These are phyloP conservation scores for Coriaria nepalensis DNA, from an alignment of 306 rosid genomes.

Conservation along the genomic window DNA sequence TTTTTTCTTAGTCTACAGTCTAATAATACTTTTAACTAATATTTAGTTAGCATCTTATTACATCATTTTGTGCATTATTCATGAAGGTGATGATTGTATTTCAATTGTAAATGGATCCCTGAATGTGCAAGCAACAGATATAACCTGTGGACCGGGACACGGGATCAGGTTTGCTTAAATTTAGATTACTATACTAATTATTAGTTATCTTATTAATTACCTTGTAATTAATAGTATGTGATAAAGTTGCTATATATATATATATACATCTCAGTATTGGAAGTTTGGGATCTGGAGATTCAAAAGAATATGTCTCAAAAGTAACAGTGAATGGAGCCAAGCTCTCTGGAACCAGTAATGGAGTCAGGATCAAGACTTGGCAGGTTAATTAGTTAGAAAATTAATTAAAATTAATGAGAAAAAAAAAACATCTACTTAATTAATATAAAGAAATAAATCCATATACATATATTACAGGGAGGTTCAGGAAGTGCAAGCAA, in stretches of 20 bases:
- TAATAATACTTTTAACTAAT: no score
- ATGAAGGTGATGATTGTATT: constrained; percentile 75
- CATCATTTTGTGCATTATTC: background rate
- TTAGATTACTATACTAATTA: background rate
- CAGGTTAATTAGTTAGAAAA: constrained; percentile 21
- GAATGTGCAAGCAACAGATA: constrained; percentile 33
- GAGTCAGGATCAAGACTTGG: constrained; percentile 83
- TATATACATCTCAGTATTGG: constrained; percentile 43
- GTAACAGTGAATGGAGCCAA: constrained; percentile 47
- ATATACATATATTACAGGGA: constrained; percentile 32
- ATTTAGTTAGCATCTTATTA: background rate
- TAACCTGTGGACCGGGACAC: constrained; percentile 86
- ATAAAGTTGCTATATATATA: background rate
- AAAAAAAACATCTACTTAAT: background rate
- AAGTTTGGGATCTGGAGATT: constrained; percentile 46
- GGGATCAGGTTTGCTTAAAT: constrained; percentile 47
- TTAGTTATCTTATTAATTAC: background rate
- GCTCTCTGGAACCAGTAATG: constrained; percentile 57
- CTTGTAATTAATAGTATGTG: background rate
- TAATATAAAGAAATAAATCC: constrained; percentile 1
- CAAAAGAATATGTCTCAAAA: constrained; percentile 42
- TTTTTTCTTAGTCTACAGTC: no score
- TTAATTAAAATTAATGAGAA: background rate
- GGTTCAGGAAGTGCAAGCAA: constrained; percentile 62
- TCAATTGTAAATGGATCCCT: constrained; percentile 60